phyloP scores from a whole-genome alignment of 495 filamentous ascomycete species.

The Aspergillus sclerotiicarbonarius region DNA sequence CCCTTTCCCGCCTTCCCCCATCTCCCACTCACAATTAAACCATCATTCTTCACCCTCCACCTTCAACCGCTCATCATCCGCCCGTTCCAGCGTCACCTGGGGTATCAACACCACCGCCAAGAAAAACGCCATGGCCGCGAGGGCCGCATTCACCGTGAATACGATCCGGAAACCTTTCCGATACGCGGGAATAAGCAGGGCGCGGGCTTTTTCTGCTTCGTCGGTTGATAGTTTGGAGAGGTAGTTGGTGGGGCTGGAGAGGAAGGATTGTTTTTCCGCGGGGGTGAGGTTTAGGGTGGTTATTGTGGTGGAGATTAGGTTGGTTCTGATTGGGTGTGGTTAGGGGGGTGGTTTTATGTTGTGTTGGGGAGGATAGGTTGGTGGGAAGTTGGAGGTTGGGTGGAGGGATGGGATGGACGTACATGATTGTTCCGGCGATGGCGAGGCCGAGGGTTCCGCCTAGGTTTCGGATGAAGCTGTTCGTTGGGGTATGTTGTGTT shows the following conservation, averaged over 20 bases:
- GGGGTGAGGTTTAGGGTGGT: constrained; percentile 28
- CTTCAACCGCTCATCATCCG: constrained; percentile 47
- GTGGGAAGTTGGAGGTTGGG: neutral
- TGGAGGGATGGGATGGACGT: constrained; percentile 1
- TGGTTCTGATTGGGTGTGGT: constrained; percentile 33
- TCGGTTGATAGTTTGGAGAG: constrained; percentile 26
- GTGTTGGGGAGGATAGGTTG: neutral
- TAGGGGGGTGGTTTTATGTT: constrained; percentile 1
- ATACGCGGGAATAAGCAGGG: constrained; percentile 45
- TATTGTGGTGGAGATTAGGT: constrained; percentile 38
- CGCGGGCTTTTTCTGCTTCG: constrained; percentile 36
- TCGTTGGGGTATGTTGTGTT: no score
- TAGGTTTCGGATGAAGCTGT: constrained; percentile 51
- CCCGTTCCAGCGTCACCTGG: constrained; percentile 41
- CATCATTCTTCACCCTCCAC: constrained; percentile 17
- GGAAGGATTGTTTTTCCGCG: constrained; percentile 29
- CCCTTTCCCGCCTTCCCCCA: no score
- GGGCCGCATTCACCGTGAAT: constrained; percentile 45
- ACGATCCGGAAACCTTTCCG: constrained; percentile 50
- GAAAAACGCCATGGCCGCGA: constrained; percentile 46
- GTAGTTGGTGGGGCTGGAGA: constrained; percentile 31
- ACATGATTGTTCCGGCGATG: constrained; percentile 53
- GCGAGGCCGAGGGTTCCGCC: constrained; percentile 54
- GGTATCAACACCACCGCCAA: constrained; percentile 47
- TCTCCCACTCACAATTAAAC: no score